A percentile compares a stretch with the other conserved stretches of the same genome.
phyloP scores from a whole-genome alignment of 139 green algal genomes.

The Tetradesmus lagerheimii region DNA sequence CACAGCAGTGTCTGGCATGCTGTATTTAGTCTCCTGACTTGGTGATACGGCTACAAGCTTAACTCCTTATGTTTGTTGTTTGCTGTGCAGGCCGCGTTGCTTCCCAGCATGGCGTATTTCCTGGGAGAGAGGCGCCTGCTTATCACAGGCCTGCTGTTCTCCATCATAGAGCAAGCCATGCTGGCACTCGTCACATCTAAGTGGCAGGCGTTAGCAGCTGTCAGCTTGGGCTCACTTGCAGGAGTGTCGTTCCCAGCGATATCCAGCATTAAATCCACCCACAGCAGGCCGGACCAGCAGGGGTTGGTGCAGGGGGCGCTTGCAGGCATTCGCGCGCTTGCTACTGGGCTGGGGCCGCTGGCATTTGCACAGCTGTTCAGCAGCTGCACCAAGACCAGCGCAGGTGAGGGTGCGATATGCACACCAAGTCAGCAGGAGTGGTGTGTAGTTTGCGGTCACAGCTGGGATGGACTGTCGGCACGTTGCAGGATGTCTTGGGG shows the following conservation, averaged over 20 bases:
- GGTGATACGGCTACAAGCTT: too few species aligned
- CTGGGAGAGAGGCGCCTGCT: slow-evolving; percentile 27
- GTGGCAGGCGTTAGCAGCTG: slow-evolving; percentile 54
- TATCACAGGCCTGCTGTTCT: slow-evolving; percentile 24
- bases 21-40: too few species aligned
- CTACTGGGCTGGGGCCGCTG: slow-evolving; percentile 76
- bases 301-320: slow-evolving; percentile 71
- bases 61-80: too few species aligned
- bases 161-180: slow-evolving; percentile 19
- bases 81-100: slow-evolving; percentile 19
- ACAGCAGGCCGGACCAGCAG: slow-evolving; percentile 56
- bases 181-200: slow-evolving; percentile 13
- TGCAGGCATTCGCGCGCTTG: slow-evolving; percentile 73
- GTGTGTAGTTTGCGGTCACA: too few species aligned
- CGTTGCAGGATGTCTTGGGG: too few species aligned
- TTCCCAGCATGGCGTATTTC: slow-evolving; percentile 3
- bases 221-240: slow-evolving; percentile 59
- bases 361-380: slow-evolving; percentile 79
- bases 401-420: slow-evolving; percentile 35
- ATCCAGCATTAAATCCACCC: slow-evolving; percentile 71
- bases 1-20: slow-evolving; percentile 2
- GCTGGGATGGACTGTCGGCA: too few species aligned
- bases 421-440: too few species aligned
- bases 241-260: slow-evolving; percentile 75
- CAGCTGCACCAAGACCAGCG: slow-evolving; percentile 66